Evolutionary conservation across 305 asterid species (phyloP).

Genomic region (Solanum hybrid): DNA sequence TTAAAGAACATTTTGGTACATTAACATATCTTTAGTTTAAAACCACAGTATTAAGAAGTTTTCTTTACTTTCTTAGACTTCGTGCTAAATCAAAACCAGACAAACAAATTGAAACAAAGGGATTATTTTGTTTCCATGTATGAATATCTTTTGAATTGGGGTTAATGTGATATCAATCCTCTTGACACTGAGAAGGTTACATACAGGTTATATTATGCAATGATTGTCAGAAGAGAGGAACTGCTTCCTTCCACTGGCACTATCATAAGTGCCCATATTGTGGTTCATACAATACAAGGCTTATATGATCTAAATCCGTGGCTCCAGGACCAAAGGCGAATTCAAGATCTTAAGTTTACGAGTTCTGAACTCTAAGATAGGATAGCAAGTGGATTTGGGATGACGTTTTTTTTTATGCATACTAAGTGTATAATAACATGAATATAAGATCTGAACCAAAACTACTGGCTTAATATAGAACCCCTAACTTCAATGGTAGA

Average conservation of each 20-base stretch:
- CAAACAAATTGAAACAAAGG: neutral
- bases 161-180: neutral
- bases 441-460: neutral
- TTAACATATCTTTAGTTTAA: neutral
- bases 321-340: neutral
- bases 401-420: neutral
- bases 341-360: neutral
- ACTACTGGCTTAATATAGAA: neutral
- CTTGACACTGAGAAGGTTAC: neutral
- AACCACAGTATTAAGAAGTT: neutral
- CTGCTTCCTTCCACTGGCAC: constrained; percentile 64
- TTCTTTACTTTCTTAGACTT: neutral
- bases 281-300: constrained; percentile 80
- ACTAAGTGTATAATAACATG: neutral
- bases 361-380: neutral
- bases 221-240: constrained; percentile 72
- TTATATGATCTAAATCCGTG: constrained; percentile 31
- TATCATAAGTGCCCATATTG: constrained; percentile 78
- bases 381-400: neutral
- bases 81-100: neutral
- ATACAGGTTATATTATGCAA: constrained; percentile 75
- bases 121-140: neutral
- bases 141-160: neutral
- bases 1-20: neutral
- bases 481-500: neutral